These are phyloP conservation scores for Suillus hirtellus DNA, from an alignment of 768 basidiomycete genomes.

Conservation along the genomic window DNA sequence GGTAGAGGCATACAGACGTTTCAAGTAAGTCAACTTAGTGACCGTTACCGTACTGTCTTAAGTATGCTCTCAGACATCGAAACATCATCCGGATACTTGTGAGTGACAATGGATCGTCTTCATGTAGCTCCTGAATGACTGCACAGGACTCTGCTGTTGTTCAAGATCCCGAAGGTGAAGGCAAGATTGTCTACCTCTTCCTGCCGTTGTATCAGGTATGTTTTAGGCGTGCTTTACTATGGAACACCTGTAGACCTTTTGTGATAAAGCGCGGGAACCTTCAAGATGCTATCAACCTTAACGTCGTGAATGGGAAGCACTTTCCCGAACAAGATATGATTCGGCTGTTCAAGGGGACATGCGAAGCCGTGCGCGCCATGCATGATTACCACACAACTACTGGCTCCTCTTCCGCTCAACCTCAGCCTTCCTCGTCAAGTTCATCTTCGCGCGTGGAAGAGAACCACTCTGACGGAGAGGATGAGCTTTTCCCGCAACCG, in stretches of 20 bases:
- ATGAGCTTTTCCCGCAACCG: constrained; percentile 72
- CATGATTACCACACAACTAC: constrained; percentile 74
- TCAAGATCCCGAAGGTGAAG: constrained; percentile 90
- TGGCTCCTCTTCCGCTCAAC: constrained; percentile 21
- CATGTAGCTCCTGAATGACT: constrained; percentile 6
- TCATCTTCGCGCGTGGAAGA: constrained; percentile 27
- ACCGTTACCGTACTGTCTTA: background rate
- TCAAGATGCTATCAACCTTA: constrained; percentile 90
- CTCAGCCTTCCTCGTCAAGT: constrained; percentile 23
- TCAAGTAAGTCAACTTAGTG: constrained; percentile 61
- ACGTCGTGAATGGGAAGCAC: constrained; percentile 77
- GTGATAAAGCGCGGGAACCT: constrained; percentile 80
- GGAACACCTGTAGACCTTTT: constrained; percentile 5
- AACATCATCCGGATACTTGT: constrained; percentile 96
- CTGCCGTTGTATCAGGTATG: constrained; percentile 86
- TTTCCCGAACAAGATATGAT: constrained; percentile 90
- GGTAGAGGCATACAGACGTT: constrained; percentile 91
- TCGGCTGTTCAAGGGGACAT: constrained; percentile 89
- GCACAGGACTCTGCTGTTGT: constrained; percentile 88
- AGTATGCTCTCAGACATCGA: constrained; percentile 61
- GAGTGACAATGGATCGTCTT: constrained; percentile 19
- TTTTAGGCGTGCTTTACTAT: background rate
- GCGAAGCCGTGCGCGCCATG: constrained; percentile 92
- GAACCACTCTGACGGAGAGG: constrained; percentile 50
- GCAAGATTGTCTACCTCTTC: constrained; percentile 95